Evolutionary conservation across 208 protist genomes (phyloP), one percentile per base, ranked within the genome.

Genomic region (Trypanosoma brucei): DNA sequence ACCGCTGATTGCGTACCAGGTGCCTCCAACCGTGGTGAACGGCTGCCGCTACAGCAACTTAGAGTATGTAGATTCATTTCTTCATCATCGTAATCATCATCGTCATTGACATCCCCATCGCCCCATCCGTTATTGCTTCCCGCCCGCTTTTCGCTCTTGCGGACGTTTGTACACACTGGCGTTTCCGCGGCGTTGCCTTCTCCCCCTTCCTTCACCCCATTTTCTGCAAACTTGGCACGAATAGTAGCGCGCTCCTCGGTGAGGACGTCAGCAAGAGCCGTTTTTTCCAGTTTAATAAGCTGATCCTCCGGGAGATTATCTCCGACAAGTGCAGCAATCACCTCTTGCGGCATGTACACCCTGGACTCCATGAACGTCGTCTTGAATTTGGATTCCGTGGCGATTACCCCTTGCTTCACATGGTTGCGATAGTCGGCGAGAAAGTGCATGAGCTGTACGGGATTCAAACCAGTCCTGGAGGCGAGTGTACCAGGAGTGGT

Each of bases 251-350:
- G 22, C 52, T 68, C 71, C 33, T 45, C 67, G 22, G 70, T 1
- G 52, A 97, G 66, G 35, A 97, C 64, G 35, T 93, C 84, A 30
- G 79, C 72, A 14, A 97, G 77, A 31, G 74, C 75, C 31, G 92
- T 96, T 11, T 89, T 90, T 66, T 97, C 90, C 56, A 97, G 75
- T 68, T 96, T 95, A 49, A 95, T 87, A n/a, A 95, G 67, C 64
- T 94, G 82, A 51, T 90, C 86, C 56, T 91, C 76, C n/a, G 85
- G 84, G 3, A 94, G 70, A 36, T 79, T 72, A 55, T 86, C 72
- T 2, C 86, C 86, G 30, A 78, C 74, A 31, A 97, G 81, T 7
- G 90, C 89, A 3, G 78, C 78, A 33, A 95, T 81, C 2, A 73
- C 75, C 59, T 95, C 90, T 44, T 83, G 73, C 39, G 90, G 83